Conservation (phyloP, 2,329 filamentous ascomycete genomes). For the Fusarium tuaranense region DNA sequence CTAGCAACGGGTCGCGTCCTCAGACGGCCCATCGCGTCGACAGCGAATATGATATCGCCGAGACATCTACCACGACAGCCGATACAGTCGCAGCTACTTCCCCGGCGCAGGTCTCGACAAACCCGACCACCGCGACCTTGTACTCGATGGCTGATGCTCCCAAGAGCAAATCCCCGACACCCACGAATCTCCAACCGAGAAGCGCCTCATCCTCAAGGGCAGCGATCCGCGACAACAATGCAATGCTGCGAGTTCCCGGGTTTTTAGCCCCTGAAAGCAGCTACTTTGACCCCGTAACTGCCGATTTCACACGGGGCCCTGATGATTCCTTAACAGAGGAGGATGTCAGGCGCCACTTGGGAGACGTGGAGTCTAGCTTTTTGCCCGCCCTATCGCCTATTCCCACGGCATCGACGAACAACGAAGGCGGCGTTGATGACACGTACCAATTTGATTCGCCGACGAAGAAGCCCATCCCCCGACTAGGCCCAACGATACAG, state of each 20-base stretch:
- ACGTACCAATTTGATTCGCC: slow-evolving; percentile 69
- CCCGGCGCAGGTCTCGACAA: slow-evolving; percentile 11
- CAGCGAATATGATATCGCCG: slow-evolving; percentile 14
- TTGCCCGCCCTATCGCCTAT: slow-evolving; percentile 69
- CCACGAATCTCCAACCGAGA: slow-evolving; percentile 1
- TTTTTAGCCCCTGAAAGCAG: slow-evolving; percentile 52
- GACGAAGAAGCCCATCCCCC: slow-evolving; percentile 47
- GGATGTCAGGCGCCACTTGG: slow-evolving; percentile 66
- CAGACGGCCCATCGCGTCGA: slow-evolving; percentile 42
- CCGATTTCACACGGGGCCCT: slow-evolving; percentile 48
- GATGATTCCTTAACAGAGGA: slow-evolving; percentile 66
- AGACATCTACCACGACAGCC: slow-evolving; percentile 33
- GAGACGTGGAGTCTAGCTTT: slow-evolving; percentile 76
- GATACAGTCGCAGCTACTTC: slow-evolving; percentile 29
- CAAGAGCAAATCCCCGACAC: slow-evolving; percentile 17
- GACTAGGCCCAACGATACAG: slow-evolving; percentile 30
- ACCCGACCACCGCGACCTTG: slow-evolving; percentile 22
- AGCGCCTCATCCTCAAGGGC: slow-evolving; percentile 18
- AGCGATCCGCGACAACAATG: slow-evolving; percentile 24
- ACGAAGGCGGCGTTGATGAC: slow-evolving; percentile 59
- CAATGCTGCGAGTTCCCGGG: slow-evolving; percentile 31
- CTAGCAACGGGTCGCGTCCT: slow-evolving; percentile 39
- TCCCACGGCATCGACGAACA: slow-evolving; percentile 56
- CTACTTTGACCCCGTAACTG: slow-evolving; percentile 55
- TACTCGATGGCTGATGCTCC: slow-evolving; percentile 33